phyloP scores from a whole-genome alignment of 306 rosid species.

The Luffa acutangula region DNA sequence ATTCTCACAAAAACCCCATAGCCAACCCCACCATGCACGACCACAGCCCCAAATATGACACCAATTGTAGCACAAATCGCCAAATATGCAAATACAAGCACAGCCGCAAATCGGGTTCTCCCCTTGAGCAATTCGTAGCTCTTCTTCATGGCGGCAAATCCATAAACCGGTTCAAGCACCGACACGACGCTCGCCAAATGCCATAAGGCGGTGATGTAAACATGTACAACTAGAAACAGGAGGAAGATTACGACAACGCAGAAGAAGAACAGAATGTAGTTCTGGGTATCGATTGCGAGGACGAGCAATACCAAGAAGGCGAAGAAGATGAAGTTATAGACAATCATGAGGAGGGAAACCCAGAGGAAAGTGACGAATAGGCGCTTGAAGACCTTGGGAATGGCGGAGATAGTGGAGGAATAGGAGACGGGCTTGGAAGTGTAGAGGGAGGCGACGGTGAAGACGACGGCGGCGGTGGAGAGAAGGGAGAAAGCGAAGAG shows the following conservation, averaged over 20 bases:
- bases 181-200: slow-evolving; percentile 90
- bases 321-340: slow-evolving; percentile 46
- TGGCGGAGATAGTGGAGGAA: slow-evolving; percentile 62
- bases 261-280: slow-evolving; percentile 23
- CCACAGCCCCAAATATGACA: slow-evolving; percentile 46
- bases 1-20: slow-evolving; percentile 56
- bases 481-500: slow-evolving; percentile 90
- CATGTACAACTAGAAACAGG: slow-evolving; percentile 56
- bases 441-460: slow-evolving; percentile 90
- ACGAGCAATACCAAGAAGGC: slow-evolving; percentile 31
- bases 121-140: slow-evolving; percentile 76
- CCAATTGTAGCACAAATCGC: slow-evolving; percentile 38
- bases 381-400: slow-evolving; percentile 76
- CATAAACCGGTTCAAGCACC: slow-evolving; percentile 71
- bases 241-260: slow-evolving; percentile 19
- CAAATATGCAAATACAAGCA: slow-evolving; percentile 48
- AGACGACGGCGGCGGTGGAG: slow-evolving; percentile 90
- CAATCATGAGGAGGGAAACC: slow-evolving; percentile 64
- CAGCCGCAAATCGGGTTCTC: slow-evolving; percentile 34
- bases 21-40: slow-evolving; percentile 57
- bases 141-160: slow-evolving; percentile 73
- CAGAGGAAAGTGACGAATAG: slow-evolving; percentile 75
- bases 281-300: slow-evolving; percentile 43
- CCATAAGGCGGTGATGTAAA: slow-evolving; percentile 83
- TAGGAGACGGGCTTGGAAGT: slow-evolving; percentile 76